Evolutionary conservation across 139 green algal genomes (phyloP).

Genomic region (Closterium sp.): DNA sequence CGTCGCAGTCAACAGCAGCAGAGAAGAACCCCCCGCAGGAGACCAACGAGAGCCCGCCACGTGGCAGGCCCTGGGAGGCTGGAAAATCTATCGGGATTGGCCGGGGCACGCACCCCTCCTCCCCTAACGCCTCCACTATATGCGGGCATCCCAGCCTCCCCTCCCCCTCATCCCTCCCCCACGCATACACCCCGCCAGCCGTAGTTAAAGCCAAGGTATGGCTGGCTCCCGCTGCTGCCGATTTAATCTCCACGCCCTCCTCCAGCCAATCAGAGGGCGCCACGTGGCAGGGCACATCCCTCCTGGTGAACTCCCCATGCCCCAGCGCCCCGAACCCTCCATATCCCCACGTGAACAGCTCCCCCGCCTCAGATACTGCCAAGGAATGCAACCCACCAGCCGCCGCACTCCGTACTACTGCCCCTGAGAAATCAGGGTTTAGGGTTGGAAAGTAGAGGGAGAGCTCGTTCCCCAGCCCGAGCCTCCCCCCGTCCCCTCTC

Average conservation of each 20-base stretch:
- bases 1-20: constrained; percentile 1
- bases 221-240: neutral
- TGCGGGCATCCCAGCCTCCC: neutral
- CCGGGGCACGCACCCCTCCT: too few species aligned
- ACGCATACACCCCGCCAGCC: constrained; percentile 6
- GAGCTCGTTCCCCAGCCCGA: constrained; percentile 17
- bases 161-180: constrained; percentile 20
- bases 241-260: neutral
- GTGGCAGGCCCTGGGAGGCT: neutral
- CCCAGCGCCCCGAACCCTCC: constrained; percentile 30
- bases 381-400: constrained; percentile 15
- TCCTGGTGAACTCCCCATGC: constrained; percentile 12
- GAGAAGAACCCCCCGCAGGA: constrained; percentile 30
- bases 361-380: constrained; percentile 3
- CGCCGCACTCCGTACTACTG: neutral
- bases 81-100: neutral
- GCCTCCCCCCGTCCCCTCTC: constrained; percentile 16
- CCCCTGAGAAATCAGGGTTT: neutral
- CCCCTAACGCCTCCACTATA: neutral
- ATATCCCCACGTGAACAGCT: constrained; percentile 27
- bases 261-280: neutral
- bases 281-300: neutral
- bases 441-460: neutral
- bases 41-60: neutral
- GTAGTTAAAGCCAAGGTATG: neutral